Base-by-base conservation (phyloP, 768 basidiomycete genomes). In the Podaxis carcinomalis region DNA sequence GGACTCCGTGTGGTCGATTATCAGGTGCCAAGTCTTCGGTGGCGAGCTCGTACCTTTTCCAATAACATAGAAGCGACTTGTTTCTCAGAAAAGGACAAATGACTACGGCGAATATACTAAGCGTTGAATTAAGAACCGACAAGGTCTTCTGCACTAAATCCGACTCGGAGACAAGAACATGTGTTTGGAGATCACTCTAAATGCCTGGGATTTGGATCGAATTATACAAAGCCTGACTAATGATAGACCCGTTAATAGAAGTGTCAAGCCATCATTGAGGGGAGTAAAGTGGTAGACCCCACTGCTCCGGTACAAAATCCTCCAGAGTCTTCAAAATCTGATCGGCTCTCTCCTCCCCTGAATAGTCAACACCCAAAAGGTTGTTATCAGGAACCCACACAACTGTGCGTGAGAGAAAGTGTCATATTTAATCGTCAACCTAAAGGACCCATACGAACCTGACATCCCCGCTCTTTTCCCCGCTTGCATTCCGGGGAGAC, bases 391-490 rank as follows among this genome's bases (percentile, higher is more conserved):
- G 93, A 14, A 94, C 83, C 93, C 93, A 95, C 2, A 92, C 78
- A 35, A 93, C 92, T 93, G 65, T 35, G 65, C 32, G 46, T 61
- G 47, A 44, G 23, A 51, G 37, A 37, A 47, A 32, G 32, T 7
- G 32, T 42, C 37, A 59, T 46, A 60, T 53, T 27, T 51, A 54
- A 46, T 53, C 16, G 53, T n/a, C 35, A 37, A 51, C 55, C 19
- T 13, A 19, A 9, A 51, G 10, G 28, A 44, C 53, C 46, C 36
- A 44, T 16, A 64, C 81, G 39, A 58, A 93, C 93, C 92, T 59
- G 86, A 81, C 93, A 95, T 94, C 10, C 90, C 92, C 2, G 92
- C 92, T 59, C 89, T 79, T 68, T 89, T 90, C 3, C 87, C 93
- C 5, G 92, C 91, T 64, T 88, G 83, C 64, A 95, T 77, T 0